These are phyloP conservation scores for Pneumocystis carinii DNA, from an alignment of 1,139 yeast species.

Conservation along the genomic window DNA sequence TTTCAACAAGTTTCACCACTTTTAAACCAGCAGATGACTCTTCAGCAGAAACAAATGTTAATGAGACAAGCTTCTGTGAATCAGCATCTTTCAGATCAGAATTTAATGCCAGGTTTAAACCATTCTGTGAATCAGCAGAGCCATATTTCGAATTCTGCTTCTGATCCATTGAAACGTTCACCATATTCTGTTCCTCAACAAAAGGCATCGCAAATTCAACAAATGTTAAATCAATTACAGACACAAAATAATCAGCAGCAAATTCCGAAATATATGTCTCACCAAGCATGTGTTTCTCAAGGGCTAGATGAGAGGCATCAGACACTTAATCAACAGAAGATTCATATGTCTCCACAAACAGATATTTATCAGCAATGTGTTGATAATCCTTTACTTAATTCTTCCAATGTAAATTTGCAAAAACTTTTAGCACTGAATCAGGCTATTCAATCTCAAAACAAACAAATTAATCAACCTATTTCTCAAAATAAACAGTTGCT, in stretches of 20 bases:
- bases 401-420: not conserved
- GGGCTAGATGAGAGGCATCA: not conserved
- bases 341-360: not conserved
- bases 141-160: not conserved
- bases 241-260: not conserved
- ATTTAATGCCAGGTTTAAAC: not conserved
- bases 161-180: not conserved
- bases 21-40: not conserved
- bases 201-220: not conserved
- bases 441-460: not conserved
- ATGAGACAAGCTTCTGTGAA: not conserved
- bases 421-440: not conserved
- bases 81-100: not conserved
- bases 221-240: not conserved
- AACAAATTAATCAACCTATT: not conserved
- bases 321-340: not conserved
- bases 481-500: not conserved
- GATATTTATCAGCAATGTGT: not conserved
- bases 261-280: not conserved
- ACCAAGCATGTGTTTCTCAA: not conserved
- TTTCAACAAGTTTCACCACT: not conserved
- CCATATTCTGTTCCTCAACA: not conserved
- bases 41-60: not conserved
- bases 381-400: not conserved
- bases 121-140: not conserved